Evolutionary conservation across 2,329 filamentous ascomycete genomes (phyloP).

Genomic region (Xylaria sp.): DNA sequence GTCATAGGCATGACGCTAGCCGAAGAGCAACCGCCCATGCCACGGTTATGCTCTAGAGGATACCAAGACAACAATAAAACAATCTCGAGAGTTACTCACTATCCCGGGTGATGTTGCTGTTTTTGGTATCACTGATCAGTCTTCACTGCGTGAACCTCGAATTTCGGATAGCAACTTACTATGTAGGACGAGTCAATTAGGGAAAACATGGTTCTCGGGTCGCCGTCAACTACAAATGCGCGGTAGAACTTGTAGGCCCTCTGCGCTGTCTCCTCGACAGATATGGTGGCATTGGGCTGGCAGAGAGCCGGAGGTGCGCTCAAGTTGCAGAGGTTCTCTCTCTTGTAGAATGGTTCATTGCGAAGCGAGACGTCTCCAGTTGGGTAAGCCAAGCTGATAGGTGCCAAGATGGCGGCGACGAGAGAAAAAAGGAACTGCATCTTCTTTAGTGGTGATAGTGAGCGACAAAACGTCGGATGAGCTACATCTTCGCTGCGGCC

Average conservation of each 20-base stretch:
- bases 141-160: no score
- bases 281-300: slow-evolving; percentile 49
- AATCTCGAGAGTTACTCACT: slow-evolving; percentile 33
- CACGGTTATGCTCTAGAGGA: not conserved
- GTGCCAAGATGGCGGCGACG: slow-evolving; percentile 45
- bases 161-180: slow-evolving; percentile 43
- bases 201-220: slow-evolving; percentile 55
- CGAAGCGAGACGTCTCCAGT: slow-evolving; percentile 27
- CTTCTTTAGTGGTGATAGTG: slow-evolving; percentile 29
- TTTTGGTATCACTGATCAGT: slow-evolving; percentile 4
- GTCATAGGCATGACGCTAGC: not conserved
- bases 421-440: slow-evolving; percentile 49
- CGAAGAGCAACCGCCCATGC: not conserved
- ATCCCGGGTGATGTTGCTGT: slow-evolving; percentile 55
- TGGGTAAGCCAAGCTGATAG: slow-evolving; percentile 47
- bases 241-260: slow-evolving; percentile 56
- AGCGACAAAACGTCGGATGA: slow-evolving; percentile 1
- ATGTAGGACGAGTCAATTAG: slow-evolving; percentile 53
- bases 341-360: slow-evolving; percentile 42
- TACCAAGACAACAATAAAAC: not conserved
- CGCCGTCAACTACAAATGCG: slow-evolving; percentile 55
- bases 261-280: slow-evolving; percentile 53
- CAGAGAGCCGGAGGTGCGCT: slow-evolving; percentile 52
- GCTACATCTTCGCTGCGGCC: not conserved
- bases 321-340: slow-evolving; percentile 54